phyloP scores from a whole-genome alignment of 306 rosid genomes.

The Cucurbita pepo region DNA sequence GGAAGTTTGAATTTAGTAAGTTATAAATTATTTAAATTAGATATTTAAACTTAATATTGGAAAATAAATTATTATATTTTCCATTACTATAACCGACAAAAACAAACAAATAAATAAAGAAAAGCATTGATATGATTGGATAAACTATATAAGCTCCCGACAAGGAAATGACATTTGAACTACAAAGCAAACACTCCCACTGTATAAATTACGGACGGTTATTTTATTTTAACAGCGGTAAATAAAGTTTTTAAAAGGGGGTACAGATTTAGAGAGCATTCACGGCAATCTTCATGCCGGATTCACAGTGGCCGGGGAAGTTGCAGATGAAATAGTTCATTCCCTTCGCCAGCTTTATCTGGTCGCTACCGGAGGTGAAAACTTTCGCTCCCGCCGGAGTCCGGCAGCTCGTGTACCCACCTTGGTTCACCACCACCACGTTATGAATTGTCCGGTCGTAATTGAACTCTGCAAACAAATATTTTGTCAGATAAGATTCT shows the following conservation, averaged over 20 bases:
- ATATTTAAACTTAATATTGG: no score
- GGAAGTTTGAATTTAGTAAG: no score
- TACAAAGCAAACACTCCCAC: neutral
- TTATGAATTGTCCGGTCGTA: conserved; percentile 35
- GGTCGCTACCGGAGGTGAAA: conserved; percentile 36
- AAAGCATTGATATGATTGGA: no score
- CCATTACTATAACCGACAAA: no score
- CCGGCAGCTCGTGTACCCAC: conserved; percentile 25
- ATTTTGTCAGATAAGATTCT: no score
- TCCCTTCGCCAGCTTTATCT: conserved; percentile 30
- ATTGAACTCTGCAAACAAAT: conserved; percentile 31
- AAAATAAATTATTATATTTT: no score
- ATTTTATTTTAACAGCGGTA: neutral
- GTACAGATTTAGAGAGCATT: conserved; percentile 11
- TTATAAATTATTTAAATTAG: no score
- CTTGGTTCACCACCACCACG: conserved; percentile 35
- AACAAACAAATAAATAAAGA: no score
- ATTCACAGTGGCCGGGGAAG: conserved; percentile 40
- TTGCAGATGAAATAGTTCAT: conserved; percentile 45
- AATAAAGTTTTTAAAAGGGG: no score
- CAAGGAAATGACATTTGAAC: neutral
- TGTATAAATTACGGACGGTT: neutral
- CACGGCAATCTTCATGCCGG: conserved; percentile 51
- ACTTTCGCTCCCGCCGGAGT: conserved; percentile 35
- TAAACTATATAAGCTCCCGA: neutral